Evolutionary conservation across 1,284 basidiomycete genomes (phyloP).

Genomic region (Meira nashicola): DNA sequence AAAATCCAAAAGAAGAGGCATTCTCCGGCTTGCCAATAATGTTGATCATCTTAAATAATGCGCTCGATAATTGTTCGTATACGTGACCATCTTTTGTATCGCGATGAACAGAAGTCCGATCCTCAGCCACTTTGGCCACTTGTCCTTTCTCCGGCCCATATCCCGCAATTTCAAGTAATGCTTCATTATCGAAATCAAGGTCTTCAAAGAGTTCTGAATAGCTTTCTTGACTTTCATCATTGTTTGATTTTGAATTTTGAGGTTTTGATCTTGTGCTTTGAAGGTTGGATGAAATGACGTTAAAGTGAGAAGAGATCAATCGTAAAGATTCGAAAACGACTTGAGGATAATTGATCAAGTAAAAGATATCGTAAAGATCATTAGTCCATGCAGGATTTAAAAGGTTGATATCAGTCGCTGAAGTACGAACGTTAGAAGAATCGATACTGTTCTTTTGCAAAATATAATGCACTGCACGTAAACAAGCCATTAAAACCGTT

Average conservation of each 20-base stretch:
- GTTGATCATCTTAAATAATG: constrained; percentile 62
- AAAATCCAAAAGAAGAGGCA: constrained; percentile 57
- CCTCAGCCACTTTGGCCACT: constrained; percentile 12
- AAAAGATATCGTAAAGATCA: constrained; percentile 60
- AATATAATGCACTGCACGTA: constrained; percentile 64
- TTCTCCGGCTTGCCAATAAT: no score
- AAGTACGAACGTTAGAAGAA: not conserved
- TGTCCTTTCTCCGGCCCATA: constrained; percentile 52
- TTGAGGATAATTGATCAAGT: constrained; percentile 56
- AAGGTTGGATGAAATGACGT: constrained; percentile 63
- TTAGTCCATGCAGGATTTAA: constrained; percentile 65
- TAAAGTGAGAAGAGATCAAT: constrained; percentile 62
- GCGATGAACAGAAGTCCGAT: constrained; percentile 36
- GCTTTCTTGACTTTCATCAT: constrained; percentile 63
- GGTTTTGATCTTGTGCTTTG: not conserved
- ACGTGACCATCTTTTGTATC: constrained; percentile 57
- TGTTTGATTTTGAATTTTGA: not conserved
- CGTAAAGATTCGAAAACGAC: constrained; percentile 58
- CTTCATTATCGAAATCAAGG: constrained; percentile 61
- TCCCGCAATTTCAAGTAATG: constrained; percentile 60
- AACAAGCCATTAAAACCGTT: constrained; percentile 30
- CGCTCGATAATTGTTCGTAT: constrained; percentile 59
- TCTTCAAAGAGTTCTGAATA: constrained; percentile 63
- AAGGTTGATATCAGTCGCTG: constrained; percentile 66
- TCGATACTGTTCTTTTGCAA: constrained; percentile 53